Percentiles rank a stretch among this genome's conserved stretches.
These are phyloP conservation scores for Harringtonia aguacate DNA, from an alignment of 2,329 filamentous ascomycete species.

Conservation along the genomic window DNA sequence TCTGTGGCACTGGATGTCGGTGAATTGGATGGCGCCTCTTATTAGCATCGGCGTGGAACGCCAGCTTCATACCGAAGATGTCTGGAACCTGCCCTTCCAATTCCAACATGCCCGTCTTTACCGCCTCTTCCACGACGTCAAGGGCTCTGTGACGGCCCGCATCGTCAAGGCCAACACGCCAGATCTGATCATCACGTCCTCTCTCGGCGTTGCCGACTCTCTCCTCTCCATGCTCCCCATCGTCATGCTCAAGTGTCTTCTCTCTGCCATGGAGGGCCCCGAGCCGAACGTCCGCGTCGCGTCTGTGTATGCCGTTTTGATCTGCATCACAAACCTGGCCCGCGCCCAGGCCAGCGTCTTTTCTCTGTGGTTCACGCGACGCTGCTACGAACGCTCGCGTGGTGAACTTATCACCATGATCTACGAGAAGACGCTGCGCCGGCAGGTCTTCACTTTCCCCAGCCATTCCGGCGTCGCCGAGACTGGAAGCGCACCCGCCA, in stretches of 20 bases:
- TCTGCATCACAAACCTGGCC: constrained; percentile 48
- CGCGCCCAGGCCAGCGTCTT: constrained; percentile 57
- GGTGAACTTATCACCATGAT: constrained; percentile 70
- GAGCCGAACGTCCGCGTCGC: constrained; percentile 41
- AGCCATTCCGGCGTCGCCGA: constrained; percentile 18
- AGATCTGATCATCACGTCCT: constrained; percentile 60
- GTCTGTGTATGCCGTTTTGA: constrained; percentile 53
- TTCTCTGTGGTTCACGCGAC: constrained; percentile 70
- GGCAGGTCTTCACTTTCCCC: constrained; percentile 61
- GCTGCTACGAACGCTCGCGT: constrained; percentile 72
- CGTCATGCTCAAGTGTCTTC: constrained; percentile 59
- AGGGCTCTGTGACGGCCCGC: constrained; percentile 60
- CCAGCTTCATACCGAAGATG: constrained; percentile 66
- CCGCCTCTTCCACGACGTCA: constrained; percentile 59
- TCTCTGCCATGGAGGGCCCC: constrained; percentile 53
- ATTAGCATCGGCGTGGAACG: constrained; percentile 53
- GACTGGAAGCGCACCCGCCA: constrained; percentile 6
- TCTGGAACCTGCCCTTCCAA: constrained; percentile 70
- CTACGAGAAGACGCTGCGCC: constrained; percentile 40
- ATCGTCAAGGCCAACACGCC: constrained; percentile 67
- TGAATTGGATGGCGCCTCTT: constrained; percentile 72
- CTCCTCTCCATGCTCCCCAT: constrained; percentile 46
- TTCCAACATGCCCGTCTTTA: constrained; percentile 74
- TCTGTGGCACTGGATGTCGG: constrained; percentile 74
- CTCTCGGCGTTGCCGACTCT: constrained; percentile 54